A percentile compares a stretch with the other conserved stretches of the same genome.
These are phyloP conservation scores for Xylaria sp. DNA, from an alignment of 2,329 filamentous ascomycete species.

Conservation along the genomic window DNA sequence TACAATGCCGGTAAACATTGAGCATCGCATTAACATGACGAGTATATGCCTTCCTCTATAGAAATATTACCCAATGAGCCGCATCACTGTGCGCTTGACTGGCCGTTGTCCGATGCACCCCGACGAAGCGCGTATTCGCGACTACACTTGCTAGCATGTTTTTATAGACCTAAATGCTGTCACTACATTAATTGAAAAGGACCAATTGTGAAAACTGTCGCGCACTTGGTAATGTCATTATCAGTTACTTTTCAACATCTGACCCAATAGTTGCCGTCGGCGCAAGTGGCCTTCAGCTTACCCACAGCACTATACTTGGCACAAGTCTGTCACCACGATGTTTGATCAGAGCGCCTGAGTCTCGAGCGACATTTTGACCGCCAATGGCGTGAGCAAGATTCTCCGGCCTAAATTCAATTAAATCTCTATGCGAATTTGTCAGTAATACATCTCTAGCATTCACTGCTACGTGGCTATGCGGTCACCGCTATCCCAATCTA, in stretches of 20 bases:
- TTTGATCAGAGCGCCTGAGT: conserved; percentile 49
- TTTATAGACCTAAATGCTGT: neutral
- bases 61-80: neutral
- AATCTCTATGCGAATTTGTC: conserved; percentile 67
- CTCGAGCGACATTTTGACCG: conserved; percentile 62
- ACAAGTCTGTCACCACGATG: conserved; percentile 55
- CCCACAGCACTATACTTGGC: conserved; percentile 58
- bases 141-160: neutral
- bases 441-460: conserved; percentile 45
- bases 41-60: neutral
- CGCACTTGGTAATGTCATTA: neutral
- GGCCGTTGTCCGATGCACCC: neutral
- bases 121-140: neutral
- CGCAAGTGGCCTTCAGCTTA: conserved; percentile 51
- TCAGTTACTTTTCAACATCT: conserved; percentile 33
- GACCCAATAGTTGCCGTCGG: conserved; percentile 48
- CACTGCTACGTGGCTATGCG: neutral
- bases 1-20: neutral
- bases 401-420: too few species aligned
- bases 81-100: too few species aligned
- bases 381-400: conserved; percentile 71
- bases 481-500: neutral
- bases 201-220: neutral
- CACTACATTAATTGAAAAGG: neutral
- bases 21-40: neutral